Evolutionary conservation across 1,284 basidiomycete species (phyloP), one percentile per base, ranked within the genome.

Genomic region (Sutorius eximius): DNA sequence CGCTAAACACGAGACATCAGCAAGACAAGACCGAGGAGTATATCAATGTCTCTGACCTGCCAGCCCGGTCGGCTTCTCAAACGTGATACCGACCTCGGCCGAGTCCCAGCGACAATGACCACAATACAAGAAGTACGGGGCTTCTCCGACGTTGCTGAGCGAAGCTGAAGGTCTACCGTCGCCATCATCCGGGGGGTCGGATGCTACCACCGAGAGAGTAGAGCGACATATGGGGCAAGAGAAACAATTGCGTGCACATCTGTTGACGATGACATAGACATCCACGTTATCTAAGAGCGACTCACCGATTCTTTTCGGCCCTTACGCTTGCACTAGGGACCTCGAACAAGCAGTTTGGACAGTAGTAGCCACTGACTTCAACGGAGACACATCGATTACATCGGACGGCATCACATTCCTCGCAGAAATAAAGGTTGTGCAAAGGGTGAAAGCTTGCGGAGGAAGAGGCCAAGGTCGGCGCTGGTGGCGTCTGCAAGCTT

Each of bases 271-370:
- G 51, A 55, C 37, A 43, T 51, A 40, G 42, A 51, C 27, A 49
- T 36, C 45, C 48, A 32, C 18, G 11, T 20, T 30, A 15, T 40
- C 43, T 22, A 40, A 34, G 36, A 27, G 32, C 1, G 36, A 66
- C 74, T 53, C 58, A 91, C 90, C 94, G 82, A 66, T 97, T 98
- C 80, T 95, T 95, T 73, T 99, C 95, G 8, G 88, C 93, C 58
- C 95, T 82, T 9, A 99, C 95, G 66, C 93, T 96, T 3, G 97
- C 95, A 65, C 89, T 92, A 0, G 96, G 97, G 5, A 99, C 96
- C 66, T 99, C 97, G 71, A 99, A 99, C n/a, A 98, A 79, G 71
- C 97, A 99, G 71, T 96, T 95, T 22, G 97, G 97, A 68, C 97
- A 99, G 71, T 93, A 98, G 73, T 98, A 98, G 51, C 91, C 92